phyloP scores from a whole-genome alignment of 768 basidiomycete genomes.

The Sporobolomyces roseus region DNA sequence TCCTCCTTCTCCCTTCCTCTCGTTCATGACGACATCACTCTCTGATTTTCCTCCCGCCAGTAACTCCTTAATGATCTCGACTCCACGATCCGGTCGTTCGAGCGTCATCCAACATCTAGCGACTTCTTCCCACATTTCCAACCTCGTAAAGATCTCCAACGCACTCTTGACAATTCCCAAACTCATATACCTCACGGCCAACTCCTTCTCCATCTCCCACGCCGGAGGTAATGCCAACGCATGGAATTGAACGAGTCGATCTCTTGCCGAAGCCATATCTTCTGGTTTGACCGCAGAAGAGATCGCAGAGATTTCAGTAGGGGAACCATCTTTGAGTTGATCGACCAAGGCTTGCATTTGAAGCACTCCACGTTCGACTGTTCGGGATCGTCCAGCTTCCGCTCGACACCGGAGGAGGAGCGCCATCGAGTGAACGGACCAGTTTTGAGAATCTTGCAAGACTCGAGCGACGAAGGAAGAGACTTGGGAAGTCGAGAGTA shows the following conservation, averaged over 20 bases:
- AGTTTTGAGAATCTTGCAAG: conserved; percentile 81
- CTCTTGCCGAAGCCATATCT: conserved; percentile 63
- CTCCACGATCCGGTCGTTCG: conserved; percentile 72
- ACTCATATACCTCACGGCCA: conserved; percentile 74
- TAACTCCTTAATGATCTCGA: conserved; percentile 75
- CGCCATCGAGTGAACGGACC: conserved; percentile 96
- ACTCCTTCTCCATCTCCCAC: conserved; percentile 90
- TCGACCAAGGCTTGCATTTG: conserved; percentile 94
- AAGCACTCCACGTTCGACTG: conserved; percentile 83
- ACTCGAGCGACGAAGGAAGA: conserved; percentile 84
- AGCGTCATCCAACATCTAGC: conserved; percentile 79
- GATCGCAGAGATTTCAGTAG: conserved; percentile 39
- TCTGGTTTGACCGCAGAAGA: conserved; percentile 37
- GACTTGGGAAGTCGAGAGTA: conserved; percentile 89
- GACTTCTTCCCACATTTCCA: conserved; percentile 99
- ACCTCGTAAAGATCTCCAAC: conserved; percentile 82
- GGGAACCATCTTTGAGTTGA: conserved; percentile 57
- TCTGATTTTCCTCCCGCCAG: conserved; percentile 80
- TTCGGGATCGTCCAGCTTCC: conserved; percentile 80
- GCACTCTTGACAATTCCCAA: conserved; percentile 87
- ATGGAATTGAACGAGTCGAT: conserved; percentile 76
- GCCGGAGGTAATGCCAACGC: conserved; percentile 75
- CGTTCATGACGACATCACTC: conserved; percentile 63
- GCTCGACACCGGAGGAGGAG: conserved; percentile 87
- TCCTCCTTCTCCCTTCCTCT: conserved; percentile 48